Percentiles rank a stretch among this genome's conserved stretches.
Conservation (phyloP, 1,139 yeast species). For the Candida smagusa region DNA sequence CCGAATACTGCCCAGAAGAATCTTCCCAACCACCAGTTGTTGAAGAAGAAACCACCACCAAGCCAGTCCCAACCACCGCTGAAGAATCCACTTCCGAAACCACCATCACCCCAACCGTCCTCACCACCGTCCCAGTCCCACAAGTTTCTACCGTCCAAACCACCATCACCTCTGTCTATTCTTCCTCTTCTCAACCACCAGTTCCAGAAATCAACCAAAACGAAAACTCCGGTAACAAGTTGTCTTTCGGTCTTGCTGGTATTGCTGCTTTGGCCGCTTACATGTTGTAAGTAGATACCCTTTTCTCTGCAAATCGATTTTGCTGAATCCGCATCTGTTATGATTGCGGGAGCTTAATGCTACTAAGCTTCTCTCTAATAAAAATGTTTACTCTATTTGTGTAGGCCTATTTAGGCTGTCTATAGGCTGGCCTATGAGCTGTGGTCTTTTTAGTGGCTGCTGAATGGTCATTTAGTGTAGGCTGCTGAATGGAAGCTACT, state of each 20-base stretch:
- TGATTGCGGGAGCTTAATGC: not conserved
- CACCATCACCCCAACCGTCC: constrained; percentile 28
- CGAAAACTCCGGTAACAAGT: constrained; percentile 29
- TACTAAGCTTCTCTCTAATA: too few relatives aligned
- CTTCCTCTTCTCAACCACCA: constrained; percentile 16
- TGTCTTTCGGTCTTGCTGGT: constrained; percentile 39
- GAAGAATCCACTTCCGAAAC: constrained; percentile 12
- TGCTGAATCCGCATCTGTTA: not conserved
- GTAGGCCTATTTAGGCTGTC: too few relatives aligned
- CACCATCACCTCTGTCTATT: constrained; percentile 32
- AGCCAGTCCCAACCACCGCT: constrained; percentile 12
- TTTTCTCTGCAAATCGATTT: not conserved
- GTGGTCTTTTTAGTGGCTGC: too few relatives aligned
- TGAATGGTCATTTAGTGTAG: too few relatives aligned
- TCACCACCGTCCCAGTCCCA: constrained; percentile 34
- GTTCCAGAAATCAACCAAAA: constrained; percentile 17
- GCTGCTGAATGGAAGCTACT: too few relatives aligned
- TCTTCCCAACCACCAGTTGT: constrained; percentile 14
- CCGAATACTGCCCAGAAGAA: constrained; percentile 8
- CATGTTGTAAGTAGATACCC: constrained; percentile 28
- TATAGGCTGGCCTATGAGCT: too few relatives aligned
- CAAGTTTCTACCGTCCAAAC: constrained; percentile 33
- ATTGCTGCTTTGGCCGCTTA: constrained; percentile 44
- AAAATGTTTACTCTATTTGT: too few relatives aligned
- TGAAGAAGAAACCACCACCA: constrained; percentile 6